These are phyloP conservation scores for Aspergillus pseudoterreus DNA, from an alignment of 2,329 filamentous ascomycete species.

Conservation along the genomic window DNA sequence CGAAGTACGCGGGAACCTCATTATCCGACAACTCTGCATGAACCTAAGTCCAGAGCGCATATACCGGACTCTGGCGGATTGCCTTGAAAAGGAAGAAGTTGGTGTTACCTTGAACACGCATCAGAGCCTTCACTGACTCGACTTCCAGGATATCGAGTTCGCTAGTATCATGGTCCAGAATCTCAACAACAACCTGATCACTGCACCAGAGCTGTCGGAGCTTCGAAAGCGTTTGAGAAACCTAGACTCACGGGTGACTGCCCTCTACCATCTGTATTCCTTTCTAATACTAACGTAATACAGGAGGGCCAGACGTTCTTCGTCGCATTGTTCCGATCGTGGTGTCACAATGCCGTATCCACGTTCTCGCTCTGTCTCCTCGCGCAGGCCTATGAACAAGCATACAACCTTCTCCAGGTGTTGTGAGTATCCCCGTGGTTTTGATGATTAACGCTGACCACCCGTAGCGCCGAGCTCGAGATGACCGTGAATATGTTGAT, in stretches of 20 bases:
- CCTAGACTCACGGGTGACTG: conserved; percentile 70
- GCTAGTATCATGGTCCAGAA: conserved; percentile 99
- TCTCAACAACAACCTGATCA: conserved; percentile 97
- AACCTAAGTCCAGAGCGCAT: conserved; percentile 92
- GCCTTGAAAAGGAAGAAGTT: conserved; percentile 87
- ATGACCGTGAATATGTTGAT: conserved; percentile 99
- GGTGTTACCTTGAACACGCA: conserved; percentile 6
- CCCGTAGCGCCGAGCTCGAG: conserved; percentile 78
- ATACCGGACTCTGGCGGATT: conserved; percentile 91
- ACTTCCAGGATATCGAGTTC: conserved; percentile 78
- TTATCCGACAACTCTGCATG: conserved; percentile 90
- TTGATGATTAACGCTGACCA: conserved; percentile 18
- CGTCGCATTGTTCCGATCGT: conserved; percentile 87
- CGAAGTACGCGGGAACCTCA: conserved; percentile 90
- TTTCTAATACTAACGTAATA: conserved; percentile 14
- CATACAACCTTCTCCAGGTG: conserved; percentile 91
- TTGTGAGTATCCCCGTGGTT: conserved; percentile 59
- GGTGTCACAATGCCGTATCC: conserved; percentile 97
- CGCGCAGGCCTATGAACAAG: conserved; percentile 96
- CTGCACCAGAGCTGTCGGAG: conserved; percentile 88
- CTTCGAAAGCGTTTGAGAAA: conserved; percentile 86
- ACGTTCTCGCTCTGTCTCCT: conserved; percentile 94
- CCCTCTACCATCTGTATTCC: background rate
- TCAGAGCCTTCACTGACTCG: conserved; percentile 7
- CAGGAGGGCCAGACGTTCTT: conserved; percentile 95